Conservation (phyloP, 2,329 filamentous ascomycete species). For the Ophiognomonia clavigignenti-juglandacearum region DNA sequence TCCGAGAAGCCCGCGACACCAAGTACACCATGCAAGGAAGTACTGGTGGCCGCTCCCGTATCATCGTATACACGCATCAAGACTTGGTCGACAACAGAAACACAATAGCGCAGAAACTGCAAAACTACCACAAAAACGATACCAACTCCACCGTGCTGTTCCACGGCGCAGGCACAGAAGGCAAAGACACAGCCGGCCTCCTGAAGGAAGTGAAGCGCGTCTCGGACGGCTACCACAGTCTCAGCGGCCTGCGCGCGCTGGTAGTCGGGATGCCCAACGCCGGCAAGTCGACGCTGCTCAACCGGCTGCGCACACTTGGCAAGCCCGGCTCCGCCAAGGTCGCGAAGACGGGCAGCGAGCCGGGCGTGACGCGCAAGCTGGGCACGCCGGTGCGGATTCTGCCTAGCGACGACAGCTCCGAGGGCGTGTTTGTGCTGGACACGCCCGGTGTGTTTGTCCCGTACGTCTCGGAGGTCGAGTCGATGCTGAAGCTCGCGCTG, state of each 20-base stretch:
- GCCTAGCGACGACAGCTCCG: constrained; percentile 34
- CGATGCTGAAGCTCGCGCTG: constrained; percentile 92
- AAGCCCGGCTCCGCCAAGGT: constrained; percentile 56
- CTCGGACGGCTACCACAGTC: constrained; percentile 45
- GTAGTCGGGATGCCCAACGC: constrained; percentile 98
- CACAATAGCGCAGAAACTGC: constrained; percentile 24
- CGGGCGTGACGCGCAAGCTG: constrained; percentile 85
- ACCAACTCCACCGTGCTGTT: constrained; percentile 26
- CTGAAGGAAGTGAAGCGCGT: constrained; percentile 46
- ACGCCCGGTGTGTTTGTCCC: constrained; percentile 95
- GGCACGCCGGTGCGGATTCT: constrained; percentile 76
- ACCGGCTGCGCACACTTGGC: constrained; percentile 69
- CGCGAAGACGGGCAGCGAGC: constrained; percentile 77
- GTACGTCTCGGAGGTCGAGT: constrained; percentile 76
- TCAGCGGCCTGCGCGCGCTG: constrained; percentile 81
- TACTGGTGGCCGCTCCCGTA: constrained; percentile 54
- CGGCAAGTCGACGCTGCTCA: constrained; percentile 92
- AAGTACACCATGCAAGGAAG: too few species aligned
- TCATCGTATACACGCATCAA: constrained; percentile 88
- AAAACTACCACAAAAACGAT: constrained; percentile 38
- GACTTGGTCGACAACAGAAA: constrained; percentile 54
- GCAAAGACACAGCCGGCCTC: constrained; percentile 31
- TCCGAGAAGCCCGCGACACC: too few species aligned
- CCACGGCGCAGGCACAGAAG: constrained; percentile 21
- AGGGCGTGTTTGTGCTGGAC: constrained; percentile 79